Evolutionary conservation across 208 protist genomes (phyloP), one percentile per base, ranked within the genome.

Genomic region (Vickermania ingenoplastis): DNA sequence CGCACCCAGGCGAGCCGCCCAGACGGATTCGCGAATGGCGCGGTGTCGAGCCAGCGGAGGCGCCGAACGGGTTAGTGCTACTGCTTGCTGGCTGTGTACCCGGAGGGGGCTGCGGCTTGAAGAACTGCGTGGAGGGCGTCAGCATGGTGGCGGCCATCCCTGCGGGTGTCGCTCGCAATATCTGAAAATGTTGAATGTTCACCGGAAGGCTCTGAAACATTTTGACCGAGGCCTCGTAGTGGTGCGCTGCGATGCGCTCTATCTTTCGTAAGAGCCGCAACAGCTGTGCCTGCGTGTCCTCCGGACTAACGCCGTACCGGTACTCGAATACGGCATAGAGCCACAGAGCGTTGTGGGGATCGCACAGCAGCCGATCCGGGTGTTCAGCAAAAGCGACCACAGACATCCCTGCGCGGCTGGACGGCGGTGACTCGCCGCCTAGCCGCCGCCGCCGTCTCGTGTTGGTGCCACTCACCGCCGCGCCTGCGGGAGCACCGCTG

Each of bases 321-420:
- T 79, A 75, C 25, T 75, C 69, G 65, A 81, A 77, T 55, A 69
- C 60, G 1, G 60, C 75, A 52, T 91, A 88, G 7, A 81, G 77
- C 65, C 78, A 88, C 11, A 83, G 56, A 2, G 57, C 60, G 71
- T 91, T 91, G 41, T 67, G 54, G 7, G 83, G 83, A 25, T 86
- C 74, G 55, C 83, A 91, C 21, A 79, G 68, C 5, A 86, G 75
- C 30, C 77, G 75, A 60, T 91, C 77, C 1, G 73, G 63, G 24
- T 68, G 70, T 30, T 83, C 70, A 1, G 83, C 69, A 59, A 91
- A 91, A 1, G 79, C 56, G 0, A 74, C 41, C 13, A 79, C 51
- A 49, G 65, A 60, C 31, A 56, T 21, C 27, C 60, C 56, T 31
- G 55, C 30, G 52, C 57, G 52, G 31, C 25, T 3, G 29, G 17